These are phyloP conservation scores for Heritiera fomes DNA, from an alignment of 345 rosid genomes.

Conservation along the genomic window DNA sequence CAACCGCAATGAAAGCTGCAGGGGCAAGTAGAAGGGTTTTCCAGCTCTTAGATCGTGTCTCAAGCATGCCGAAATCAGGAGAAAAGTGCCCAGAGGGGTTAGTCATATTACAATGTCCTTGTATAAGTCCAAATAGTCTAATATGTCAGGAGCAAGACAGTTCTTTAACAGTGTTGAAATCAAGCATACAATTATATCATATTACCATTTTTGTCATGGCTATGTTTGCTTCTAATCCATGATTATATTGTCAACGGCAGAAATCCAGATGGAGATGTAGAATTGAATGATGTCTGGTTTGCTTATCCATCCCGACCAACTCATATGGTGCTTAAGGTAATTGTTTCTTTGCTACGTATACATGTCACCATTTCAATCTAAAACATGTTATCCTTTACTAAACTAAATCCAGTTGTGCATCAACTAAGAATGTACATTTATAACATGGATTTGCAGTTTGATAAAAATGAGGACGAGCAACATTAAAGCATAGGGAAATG, in stretches of 20 bases:
- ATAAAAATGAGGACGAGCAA: not conserved
- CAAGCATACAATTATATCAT: not conserved
- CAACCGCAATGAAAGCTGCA: constrained; percentile 96
- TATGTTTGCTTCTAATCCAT: not conserved
- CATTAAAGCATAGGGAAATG: not conserved
- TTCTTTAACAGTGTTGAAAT: not conserved
- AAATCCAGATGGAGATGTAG: constrained; percentile 85
- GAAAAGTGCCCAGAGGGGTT: constrained; percentile 76
- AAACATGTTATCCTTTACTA: not conserved
- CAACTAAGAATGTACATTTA: not conserved
- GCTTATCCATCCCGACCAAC: constrained; percentile 97
- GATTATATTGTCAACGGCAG: constrained; percentile 40
- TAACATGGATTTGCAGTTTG: not conserved
- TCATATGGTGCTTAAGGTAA: constrained; percentile 89
- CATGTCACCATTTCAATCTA: not conserved
- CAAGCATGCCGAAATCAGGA: constrained; percentile 79
- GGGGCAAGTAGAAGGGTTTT: constrained; percentile 93
- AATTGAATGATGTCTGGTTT: constrained; percentile 87
- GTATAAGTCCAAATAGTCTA: not conserved
- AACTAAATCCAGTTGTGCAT: not conserved
- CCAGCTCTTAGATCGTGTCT: constrained; percentile 85
- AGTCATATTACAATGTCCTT: constrained; percentile 26
- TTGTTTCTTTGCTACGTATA: not conserved
- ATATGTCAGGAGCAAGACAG: not conserved
- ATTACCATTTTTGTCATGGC: not conserved